Percentiles rank a stretch among this genome's conserved stretches.
Evolutionary conservation across 1,284 basidiomycete species (phyloP).

Genomic region (Papiliotrema nemorosa): DNA sequence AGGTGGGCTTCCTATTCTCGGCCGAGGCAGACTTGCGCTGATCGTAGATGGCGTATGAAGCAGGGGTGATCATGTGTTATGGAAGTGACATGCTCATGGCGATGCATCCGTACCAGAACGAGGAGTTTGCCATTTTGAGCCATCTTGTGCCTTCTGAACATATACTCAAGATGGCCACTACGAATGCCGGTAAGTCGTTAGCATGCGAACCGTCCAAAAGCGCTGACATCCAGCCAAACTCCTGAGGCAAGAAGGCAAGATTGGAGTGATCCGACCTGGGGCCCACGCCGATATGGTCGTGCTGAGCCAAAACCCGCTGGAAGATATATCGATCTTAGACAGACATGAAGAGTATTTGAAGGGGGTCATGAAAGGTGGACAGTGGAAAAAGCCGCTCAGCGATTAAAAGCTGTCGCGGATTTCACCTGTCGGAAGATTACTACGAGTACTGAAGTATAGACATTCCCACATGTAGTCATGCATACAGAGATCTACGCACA

Average conservation of each 20-base stretch:
- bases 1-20: too few species aligned
- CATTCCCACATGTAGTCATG: too few species aligned
- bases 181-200: constrained; percentile 39
- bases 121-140: constrained; percentile 50
- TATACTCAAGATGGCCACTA: constrained; percentile 53
- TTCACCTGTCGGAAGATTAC: too few species aligned
- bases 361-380: constrained; percentile 32
- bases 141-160: constrained; percentile 46
- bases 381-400: background rate
- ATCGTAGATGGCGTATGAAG: constrained; percentile 21
- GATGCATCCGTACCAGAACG: constrained; percentile 25
- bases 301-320: constrained; percentile 52
- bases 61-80: constrained; percentile 29
- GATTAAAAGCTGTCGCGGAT: too few species aligned
- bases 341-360: constrained; percentile 41
- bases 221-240: constrained; percentile 40
- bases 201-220: background rate
- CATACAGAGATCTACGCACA: too few species aligned
- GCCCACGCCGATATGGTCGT: constrained; percentile 53
- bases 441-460: too few species aligned
- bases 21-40: too few species aligned
- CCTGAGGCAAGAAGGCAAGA: constrained; percentile 42
- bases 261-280: constrained; percentile 48
- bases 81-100: constrained; percentile 27
- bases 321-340: constrained; percentile 53